Base-by-base conservation (phyloP, 176 grass and related monocot species). In the Saccharum officinarum region DNA sequence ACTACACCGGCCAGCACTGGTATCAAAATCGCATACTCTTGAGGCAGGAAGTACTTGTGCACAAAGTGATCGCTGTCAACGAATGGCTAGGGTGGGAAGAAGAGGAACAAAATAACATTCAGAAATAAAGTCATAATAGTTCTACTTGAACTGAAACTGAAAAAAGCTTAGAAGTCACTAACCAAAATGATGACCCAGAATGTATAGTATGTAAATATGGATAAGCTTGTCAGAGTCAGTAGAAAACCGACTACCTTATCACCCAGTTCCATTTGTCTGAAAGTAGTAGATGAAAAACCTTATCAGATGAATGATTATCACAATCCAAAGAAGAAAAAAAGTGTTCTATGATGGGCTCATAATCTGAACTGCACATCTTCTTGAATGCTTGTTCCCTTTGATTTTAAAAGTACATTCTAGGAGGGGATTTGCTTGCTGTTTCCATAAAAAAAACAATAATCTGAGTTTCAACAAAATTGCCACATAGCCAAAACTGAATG, bases 11-110 rank as follows among this genome's bases (percentile, higher is more conserved):
- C 93, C 79, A 94, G 65, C 15, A 97, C 90, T 9, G 91, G 92
- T 62, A 95, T 93, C 76, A 98, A 86, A 55, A 95, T 84, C 0
- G 95, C 95, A 80, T 88, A 98, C 78, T 95, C 95, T 80, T 91
- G 86, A 30, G 91, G 93, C 37, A 94, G 88, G 81, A 95, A 95
- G 82, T 98, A 94, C 77, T 92, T 77, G 80, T 95, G 89, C 69
- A 92, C 80, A 46, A 98, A 98, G 77, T 95, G 96, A 30, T 95
- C 91, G n/a, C 84, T 92, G 69, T 98, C 93, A 52, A 95, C 96
- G 34, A 98, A 98, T 75, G 91, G 93, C 96, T 95, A 80, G 71
- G 63, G 63, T 34, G 7, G 70, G 16, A 75, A 46, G 38, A 91
- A 93, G 1, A 72, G 23, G 44, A 74, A 49, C 4, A 82, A 69